phyloP scores from a whole-genome alignment of 1,284 basidiomycete species.

The Megacollybia platyphylla region DNA sequence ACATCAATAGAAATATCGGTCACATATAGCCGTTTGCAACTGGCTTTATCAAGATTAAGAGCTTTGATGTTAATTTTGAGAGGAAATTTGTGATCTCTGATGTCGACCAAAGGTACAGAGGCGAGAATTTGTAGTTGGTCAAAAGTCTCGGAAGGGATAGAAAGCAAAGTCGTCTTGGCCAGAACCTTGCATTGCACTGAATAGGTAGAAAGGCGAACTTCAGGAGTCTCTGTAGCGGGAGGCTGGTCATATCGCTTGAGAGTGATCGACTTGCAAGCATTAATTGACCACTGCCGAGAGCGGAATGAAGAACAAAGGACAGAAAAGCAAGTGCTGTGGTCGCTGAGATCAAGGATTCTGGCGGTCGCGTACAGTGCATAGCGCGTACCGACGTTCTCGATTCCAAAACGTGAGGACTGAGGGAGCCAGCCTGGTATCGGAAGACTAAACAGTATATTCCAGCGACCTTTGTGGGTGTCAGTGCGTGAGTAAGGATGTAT shows the following conservation, averaged over 20 bases:
- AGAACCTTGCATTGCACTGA: conserved; percentile 24
- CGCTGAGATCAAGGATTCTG: conserved; percentile 34
- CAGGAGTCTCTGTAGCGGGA: conserved; percentile 15
- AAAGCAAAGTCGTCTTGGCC: conserved; percentile 6
- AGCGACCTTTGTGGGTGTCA: conserved; percentile 21
- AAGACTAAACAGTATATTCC: conserved; percentile 64
- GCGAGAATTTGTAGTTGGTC: conserved; percentile 49
- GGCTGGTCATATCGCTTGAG: conserved; percentile 34
- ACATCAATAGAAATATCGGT: conserved; percentile 1
- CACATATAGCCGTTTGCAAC: conserved; percentile 34
- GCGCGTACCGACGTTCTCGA: conserved; percentile 37
- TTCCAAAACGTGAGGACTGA: conserved; percentile 34
- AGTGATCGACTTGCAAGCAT: conserved; percentile 23
- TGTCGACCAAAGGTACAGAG: conserved; percentile 41
- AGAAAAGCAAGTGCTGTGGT: conserved; percentile 26
- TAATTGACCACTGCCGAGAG: conserved; percentile 20
- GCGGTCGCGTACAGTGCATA: conserved; percentile 62
- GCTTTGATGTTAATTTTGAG: conserved; percentile 51
- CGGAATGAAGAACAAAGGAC: conserved; percentile 35
- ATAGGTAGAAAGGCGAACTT: conserved; percentile 21
- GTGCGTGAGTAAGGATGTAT: conserved; percentile 2
- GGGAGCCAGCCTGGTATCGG: conserved; percentile 72
- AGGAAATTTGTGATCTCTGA: conserved; percentile 31
- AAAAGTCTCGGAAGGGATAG: conserved; percentile 39
- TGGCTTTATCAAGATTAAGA: conserved; percentile 27